Evolutionary conservation across 1,284 basidiomycete genomes (phyloP).

Genomic region (Thelephora terrestris): DNA sequence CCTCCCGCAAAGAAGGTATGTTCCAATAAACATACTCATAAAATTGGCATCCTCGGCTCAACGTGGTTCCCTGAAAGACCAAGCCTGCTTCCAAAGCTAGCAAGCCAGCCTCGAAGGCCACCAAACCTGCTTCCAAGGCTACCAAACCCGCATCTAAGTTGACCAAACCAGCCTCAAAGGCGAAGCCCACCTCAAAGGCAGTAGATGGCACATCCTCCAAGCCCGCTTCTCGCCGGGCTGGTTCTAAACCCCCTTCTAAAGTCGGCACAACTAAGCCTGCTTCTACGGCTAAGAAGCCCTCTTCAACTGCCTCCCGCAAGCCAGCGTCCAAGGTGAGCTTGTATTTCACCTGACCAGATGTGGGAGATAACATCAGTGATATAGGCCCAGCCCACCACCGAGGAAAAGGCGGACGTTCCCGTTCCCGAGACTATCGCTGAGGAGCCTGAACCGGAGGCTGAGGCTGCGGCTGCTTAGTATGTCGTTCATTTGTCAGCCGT

Average conservation of each 20-base stretch:
- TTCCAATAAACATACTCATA: neutral
- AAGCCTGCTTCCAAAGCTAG: slow-evolving; percentile 20
- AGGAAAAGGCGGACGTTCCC: slow-evolving; percentile 16
- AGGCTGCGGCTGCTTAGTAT: slow-evolving; percentile 15
- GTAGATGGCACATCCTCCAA: slow-evolving; percentile 20
- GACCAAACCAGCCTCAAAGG: slow-evolving; percentile 17
- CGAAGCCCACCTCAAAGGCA: slow-evolving; percentile 24
- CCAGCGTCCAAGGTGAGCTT: slow-evolving; percentile 19
- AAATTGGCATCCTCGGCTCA: neutral
- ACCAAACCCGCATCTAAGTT: slow-evolving; percentile 20
- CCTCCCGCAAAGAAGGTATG: slow-evolving; percentile 26
- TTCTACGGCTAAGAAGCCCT: slow-evolving; percentile 24
- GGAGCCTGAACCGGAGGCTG: slow-evolving; percentile 26
- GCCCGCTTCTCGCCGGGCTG: slow-evolving; percentile 17
- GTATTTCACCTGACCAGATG: slow-evolving; percentile 12
- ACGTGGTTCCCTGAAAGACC: slow-evolving; percentile 8
- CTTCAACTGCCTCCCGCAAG: slow-evolving; percentile 25
- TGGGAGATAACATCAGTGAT: slow-evolving; percentile 7
- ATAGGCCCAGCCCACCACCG: slow-evolving; percentile 17
- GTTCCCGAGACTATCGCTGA: slow-evolving; percentile 24
- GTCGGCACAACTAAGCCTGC: slow-evolving; percentile 21
- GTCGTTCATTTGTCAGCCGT: slow-evolving; percentile 1
- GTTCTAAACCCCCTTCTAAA: slow-evolving; percentile 20
- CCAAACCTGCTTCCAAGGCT: slow-evolving; percentile 16
- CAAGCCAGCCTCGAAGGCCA: slow-evolving; percentile 21